Base-by-base conservation (phyloP, 768 basidiomycete species). In the Xerocomus brunneocitrinus region DNA sequence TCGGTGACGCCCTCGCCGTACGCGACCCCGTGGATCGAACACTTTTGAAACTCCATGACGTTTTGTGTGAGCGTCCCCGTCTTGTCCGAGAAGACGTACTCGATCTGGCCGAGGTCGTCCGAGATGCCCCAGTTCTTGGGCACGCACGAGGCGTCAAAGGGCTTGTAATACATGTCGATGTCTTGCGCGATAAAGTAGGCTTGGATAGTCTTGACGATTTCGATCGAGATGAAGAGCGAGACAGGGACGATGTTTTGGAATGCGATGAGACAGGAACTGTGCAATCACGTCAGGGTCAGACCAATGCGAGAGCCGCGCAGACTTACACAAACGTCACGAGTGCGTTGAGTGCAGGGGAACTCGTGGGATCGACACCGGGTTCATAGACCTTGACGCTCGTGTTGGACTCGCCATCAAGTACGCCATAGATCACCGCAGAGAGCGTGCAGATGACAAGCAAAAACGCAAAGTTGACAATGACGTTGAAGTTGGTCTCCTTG, bases 41-140 rank as follows among this genome's bases (percentile, higher is more conserved):
- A 97, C 67, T 90, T 94, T 68, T 97, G 92, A 74, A 97, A 98
- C 74, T 95, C 94, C 95, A 98, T 98, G 63, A 95, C 76, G 73
- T 98, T 99, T 71, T 97, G 95, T 0, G 95, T 99, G 46, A 99
- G 84, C 7, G 95, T 99, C 24, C 92, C 93, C 0, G 94, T 95
- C 77, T 95, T 95, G 79, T 95, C 92, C 9, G 89, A 93, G 66
- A 88, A 88, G 65, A 88, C 77, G 69, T 95, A 99, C 74, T 98
- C 95, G 70, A 98, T 98, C 74, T 98, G 95, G 25, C 95, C 95
- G 2, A 99, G 83, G 72, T 98, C 95, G 67, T 98, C 95, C 3
- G 93, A 97, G 62, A 98, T 95, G 67, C 95, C 95, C 95, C 95
- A 98, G 5, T 91, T 95, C 70, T 98, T 98, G 27, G 95, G 95